Percentiles rank a stretch among this genome's conserved stretches.
These are phyloP conservation scores for Lentinula novae-zelandiae DNA, from an alignment of 1,284 basidiomycete genomes.

Conservation along the genomic window DNA sequence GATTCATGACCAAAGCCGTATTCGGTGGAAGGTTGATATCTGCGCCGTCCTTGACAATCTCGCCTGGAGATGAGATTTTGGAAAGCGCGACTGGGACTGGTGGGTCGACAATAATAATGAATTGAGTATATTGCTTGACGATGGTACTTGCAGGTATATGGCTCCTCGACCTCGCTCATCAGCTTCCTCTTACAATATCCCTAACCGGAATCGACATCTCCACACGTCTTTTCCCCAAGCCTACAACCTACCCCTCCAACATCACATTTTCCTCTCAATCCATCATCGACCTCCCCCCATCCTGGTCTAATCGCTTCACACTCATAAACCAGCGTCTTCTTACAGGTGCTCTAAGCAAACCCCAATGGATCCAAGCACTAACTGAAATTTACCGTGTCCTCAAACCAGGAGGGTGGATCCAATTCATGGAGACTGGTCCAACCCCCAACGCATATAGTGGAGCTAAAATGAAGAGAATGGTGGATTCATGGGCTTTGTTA, in stretches of 20 bases:
- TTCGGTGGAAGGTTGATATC: not conserved
- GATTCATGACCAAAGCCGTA: not conserved
- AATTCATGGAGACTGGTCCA: constrained; percentile 14
- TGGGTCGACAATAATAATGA: not conserved
- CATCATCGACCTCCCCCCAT: not conserved
- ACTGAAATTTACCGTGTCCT: constrained; percentile 16
- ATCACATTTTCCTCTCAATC: not conserved
- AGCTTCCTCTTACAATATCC: not conserved
- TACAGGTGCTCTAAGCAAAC: constrained; percentile 11
- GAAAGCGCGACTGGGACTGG: not conserved
- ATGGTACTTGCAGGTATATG: not conserved
- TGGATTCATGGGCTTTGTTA: not conserved
- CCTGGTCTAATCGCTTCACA: not conserved
- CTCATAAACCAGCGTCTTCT: constrained; percentile 17
- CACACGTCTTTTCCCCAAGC: not conserved
- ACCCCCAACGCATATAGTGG: not conserved
- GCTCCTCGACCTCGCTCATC: not conserved
- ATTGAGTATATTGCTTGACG: not conserved
- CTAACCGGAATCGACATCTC: constrained; percentile 3
- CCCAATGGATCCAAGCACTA: constrained; percentile 11
- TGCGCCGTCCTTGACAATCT: not conserved
- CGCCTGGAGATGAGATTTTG: not conserved
- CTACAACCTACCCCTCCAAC: not conserved
- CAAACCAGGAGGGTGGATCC: constrained; percentile 18
- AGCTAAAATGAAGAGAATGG: not conserved